Conservation (phyloP, 352 stramenopile genomes). For the Globisporangium ultimum region DNA sequence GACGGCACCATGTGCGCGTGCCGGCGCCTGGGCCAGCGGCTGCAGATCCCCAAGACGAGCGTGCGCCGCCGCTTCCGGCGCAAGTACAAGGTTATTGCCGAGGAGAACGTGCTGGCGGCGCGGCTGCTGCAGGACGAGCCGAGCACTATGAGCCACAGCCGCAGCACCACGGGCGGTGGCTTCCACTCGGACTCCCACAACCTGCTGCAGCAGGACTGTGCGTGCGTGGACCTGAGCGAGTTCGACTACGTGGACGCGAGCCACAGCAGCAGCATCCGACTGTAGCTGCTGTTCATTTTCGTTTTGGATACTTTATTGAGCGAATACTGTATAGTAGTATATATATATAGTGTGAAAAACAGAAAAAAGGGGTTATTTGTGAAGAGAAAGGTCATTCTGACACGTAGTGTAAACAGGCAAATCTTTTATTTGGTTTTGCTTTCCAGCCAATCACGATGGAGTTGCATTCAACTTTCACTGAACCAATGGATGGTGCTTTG, state of each 20-base stretch:
- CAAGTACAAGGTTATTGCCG: constrained; percentile 26
- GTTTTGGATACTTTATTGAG: too few relatives aligned
- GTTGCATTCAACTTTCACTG: too few relatives aligned
- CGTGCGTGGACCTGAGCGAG: constrained; percentile 22
- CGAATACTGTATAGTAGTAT: too few relatives aligned
- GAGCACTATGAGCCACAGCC: background rate
- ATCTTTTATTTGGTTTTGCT: too few relatives aligned
- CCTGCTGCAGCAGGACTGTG: background rate
- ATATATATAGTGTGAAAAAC: too few relatives aligned
- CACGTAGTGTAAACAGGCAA: too few relatives aligned
- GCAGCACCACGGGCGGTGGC: too few relatives aligned
- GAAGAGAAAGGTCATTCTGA: too few relatives aligned
- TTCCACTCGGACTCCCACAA: constrained; percentile 13
- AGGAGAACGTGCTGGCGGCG: constrained; percentile 37
- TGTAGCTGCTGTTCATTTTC: background rate
- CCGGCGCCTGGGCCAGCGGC: constrained; percentile 51
- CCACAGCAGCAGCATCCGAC: constrained; percentile 4
- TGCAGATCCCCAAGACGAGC: constrained; percentile 34
- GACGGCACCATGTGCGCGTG: constrained; percentile 47
- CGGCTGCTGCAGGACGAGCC: constrained; percentile 43
- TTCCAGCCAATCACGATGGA: too few relatives aligned
- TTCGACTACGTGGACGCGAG: constrained; percentile 41
- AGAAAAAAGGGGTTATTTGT: too few relatives aligned
- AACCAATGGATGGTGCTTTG: too few relatives aligned
- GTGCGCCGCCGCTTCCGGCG: constrained; percentile 27